phyloP scores from a whole-genome alignment of 1,139 yeast genomes.

The Blastobotrys apis region DNA sequence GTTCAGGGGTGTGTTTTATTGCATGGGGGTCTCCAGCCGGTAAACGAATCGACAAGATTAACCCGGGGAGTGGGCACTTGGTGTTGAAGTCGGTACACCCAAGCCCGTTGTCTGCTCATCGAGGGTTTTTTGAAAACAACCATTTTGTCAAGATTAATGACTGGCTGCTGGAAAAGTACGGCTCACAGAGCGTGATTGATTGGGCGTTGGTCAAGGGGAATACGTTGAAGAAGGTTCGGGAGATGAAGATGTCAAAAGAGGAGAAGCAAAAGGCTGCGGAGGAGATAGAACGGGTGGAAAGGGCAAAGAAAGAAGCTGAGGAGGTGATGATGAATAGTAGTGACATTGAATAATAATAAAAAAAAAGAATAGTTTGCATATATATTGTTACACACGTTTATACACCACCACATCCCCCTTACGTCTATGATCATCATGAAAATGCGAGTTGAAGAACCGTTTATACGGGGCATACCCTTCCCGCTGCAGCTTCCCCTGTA shows the following conservation, averaged over 20 bases:
- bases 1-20: conserved; percentile 63
- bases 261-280: conserved; percentile 3
- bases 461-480: conserved; percentile 37
- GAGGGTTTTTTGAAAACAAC: conserved; percentile 72
- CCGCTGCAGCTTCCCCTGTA: conserved; percentile 41
- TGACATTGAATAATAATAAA: conserved; percentile 4
- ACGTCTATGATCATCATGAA: conserved; percentile 86
- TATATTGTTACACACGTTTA: conserved; percentile 4
- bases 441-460: conserved; percentile 69
- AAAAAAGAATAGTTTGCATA: neutral
- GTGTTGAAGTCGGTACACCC: conserved; percentile 85
- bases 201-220: conserved; percentile 60
- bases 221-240: conserved; percentile 51
- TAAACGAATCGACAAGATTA: conserved; percentile 50
- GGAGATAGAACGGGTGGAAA: neutral
- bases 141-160: conserved; percentile 71
- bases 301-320: conserved; percentile 9
- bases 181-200: conserved; percentile 50
- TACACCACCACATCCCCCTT: conserved; percentile 72
- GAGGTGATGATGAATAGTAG: conserved; percentile 2
- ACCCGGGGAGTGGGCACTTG: conserved; percentile 36
- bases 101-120: conserved; percentile 82
- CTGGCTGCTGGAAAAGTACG: conserved; percentile 55
- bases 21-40: conserved; percentile 98
- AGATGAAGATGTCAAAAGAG: conserved; percentile 12